These are phyloP conservation scores for Colletotrichum sp. DNA, from an alignment of 2,329 filamentous ascomycete genomes.

Conservation along the genomic window DNA sequence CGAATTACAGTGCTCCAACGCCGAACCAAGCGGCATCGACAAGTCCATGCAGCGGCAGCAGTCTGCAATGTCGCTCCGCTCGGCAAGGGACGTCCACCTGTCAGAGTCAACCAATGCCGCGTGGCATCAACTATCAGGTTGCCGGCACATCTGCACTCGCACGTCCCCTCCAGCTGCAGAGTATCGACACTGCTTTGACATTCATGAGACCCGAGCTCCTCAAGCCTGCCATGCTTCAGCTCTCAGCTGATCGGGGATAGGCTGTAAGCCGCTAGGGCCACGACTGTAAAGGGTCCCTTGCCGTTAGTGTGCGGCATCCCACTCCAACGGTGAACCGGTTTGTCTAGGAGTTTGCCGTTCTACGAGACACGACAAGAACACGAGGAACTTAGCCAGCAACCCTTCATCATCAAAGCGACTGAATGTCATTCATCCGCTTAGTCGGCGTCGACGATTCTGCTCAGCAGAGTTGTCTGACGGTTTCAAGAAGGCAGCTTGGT, in stretches of 20 bases:
- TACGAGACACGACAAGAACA: neutral
- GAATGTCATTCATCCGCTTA: neutral
- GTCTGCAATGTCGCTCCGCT: neutral
- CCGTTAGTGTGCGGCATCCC: neutral
- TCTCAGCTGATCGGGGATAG: neutral
- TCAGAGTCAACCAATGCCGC: neutral
- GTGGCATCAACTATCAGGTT: neutral
- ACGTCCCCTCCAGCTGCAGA: neutral
- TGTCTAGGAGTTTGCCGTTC: neutral
- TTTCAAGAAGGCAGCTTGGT: neutral
- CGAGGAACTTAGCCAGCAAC: neutral
- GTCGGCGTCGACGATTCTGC: neutral
- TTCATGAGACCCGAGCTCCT: neutral
- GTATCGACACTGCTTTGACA: neutral
- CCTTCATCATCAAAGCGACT: neutral
- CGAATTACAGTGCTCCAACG: neutral
- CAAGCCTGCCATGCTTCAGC: neutral
- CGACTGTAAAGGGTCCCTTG: neutral
- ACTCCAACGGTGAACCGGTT: neutral
- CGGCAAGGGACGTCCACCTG: neutral
- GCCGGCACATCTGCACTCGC: neutral
- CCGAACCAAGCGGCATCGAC: neutral
- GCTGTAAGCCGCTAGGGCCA: neutral
- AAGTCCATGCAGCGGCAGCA: neutral
- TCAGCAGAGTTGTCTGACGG: neutral